Evolutionary conservation across 2,329 filamentous ascomycete genomes (phyloP).

Genomic region (Calonectria pseudoturangicola): DNA sequence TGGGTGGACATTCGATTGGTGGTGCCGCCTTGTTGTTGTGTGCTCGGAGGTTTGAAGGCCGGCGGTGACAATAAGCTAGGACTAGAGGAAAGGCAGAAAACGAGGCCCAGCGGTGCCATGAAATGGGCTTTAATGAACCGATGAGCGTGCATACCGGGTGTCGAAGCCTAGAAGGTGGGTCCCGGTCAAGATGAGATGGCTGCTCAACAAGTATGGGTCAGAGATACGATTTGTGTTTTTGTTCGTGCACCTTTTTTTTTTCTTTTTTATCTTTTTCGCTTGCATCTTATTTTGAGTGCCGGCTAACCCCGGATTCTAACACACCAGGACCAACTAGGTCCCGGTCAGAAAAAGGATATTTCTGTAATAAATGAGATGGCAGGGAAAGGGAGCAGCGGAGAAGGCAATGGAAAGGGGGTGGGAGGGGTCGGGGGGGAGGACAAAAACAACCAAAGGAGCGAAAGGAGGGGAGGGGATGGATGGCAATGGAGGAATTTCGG

Average conservation of each 20-base stretch:
- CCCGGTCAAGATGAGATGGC: slow-evolving; percentile 36
- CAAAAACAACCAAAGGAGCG: not conserved
- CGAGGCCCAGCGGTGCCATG: slow-evolving; percentile 25
- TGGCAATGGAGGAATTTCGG: slow-evolving; percentile 31
- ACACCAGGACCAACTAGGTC: not conserved
- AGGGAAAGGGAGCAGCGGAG: slow-evolving; percentile 5
- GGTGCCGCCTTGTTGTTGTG: slow-evolving; percentile 10
- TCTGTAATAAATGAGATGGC: not conserved
- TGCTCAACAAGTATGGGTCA: slow-evolving; percentile 47
- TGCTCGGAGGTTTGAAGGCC: slow-evolving; percentile 17
- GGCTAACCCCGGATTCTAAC: not conserved
- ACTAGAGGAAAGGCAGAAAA: slow-evolving; percentile 25
- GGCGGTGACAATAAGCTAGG: slow-evolving; percentile 41
- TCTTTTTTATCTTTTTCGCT: not conserved
- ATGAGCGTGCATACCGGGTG: slow-evolving; percentile 47
- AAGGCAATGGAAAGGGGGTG: slow-evolving; percentile 15
- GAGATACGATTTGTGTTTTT: not conserved
- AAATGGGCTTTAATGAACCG: slow-evolving; percentile 51
- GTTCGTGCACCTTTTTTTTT: not conserved
- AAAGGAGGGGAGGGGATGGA: not conserved
- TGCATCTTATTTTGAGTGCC: slow-evolving; percentile 22
- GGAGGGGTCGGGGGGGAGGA: not conserved
- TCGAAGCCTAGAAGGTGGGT: slow-evolving; percentile 40
- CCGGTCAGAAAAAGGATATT: not conserved
- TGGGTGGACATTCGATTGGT: slow-evolving; percentile 15